Conservation (phyloP, 2,329 filamentous ascomycete genomes). For the Coniochaeta prunicola region DNA sequence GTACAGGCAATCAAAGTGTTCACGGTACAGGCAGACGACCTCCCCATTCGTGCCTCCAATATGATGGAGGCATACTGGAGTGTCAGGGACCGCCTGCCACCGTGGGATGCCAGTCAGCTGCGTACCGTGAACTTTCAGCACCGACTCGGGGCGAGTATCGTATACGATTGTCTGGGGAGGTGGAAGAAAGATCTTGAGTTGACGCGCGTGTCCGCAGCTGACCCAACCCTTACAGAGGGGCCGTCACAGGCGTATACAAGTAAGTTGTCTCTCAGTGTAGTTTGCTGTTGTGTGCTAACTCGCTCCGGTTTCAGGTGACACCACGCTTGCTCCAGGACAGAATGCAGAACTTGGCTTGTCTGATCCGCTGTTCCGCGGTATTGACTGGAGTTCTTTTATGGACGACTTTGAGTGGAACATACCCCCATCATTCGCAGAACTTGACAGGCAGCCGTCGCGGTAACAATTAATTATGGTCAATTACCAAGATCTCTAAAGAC, state of each 20-base stretch:
- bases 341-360: conserved; percentile 11
- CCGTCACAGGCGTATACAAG: neutral
- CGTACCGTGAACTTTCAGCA: conserved; percentile 25
- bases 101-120: conserved; percentile 25
- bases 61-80: conserved; percentile 44
- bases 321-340: conserved; percentile 3
- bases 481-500: neutral
- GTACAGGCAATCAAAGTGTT: conserved; percentile 31
- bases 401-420: conserved; percentile 40
- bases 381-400: conserved; percentile 44
- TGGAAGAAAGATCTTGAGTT: conserved; percentile 36
- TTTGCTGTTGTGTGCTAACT: neutral
- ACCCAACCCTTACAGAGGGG: neutral
- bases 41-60: conserved; percentile 34
- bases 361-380: conserved; percentile 31
- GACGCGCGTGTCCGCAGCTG: conserved; percentile 19
- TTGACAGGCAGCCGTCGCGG: neutral
- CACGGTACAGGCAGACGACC: conserved; percentile 40
- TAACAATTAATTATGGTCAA: neutral
- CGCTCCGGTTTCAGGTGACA: neutral
- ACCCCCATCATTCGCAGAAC: neutral
- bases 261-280: neutral
- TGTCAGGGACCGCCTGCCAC: conserved; percentile 24
- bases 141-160: conserved; percentile 40
- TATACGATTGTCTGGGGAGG: conserved; percentile 40